Conservation (phyloP, 768 basidiomycete species). For the Psilocybe sp. region DNA sequence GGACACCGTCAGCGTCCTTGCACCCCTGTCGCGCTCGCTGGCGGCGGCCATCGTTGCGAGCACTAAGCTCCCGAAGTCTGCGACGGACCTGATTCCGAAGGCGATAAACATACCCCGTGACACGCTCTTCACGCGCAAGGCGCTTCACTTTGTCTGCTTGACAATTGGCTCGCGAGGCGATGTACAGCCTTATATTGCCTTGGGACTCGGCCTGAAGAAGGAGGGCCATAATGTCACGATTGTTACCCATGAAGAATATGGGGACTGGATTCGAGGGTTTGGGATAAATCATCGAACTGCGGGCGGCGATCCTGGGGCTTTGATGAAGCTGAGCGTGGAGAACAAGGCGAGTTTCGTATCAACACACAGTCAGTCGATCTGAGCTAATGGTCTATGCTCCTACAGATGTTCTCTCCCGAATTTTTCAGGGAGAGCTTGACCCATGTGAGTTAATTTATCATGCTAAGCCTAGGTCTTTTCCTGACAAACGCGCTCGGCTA, state of each 20-base stretch:
- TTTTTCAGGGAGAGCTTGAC: slow-evolving; percentile 64
- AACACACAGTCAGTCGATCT: background rate
- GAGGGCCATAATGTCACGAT: slow-evolving; percentile 54
- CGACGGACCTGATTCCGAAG: slow-evolving; percentile 37
- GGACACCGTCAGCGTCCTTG: slow-evolving; percentile 36
- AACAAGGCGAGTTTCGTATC: slow-evolving; percentile 26
- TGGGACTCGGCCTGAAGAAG: slow-evolving; percentile 45
- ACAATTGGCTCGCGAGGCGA: slow-evolving; percentile 68
- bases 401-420: slow-evolving; percentile 68
- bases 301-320: slow-evolving; percentile 65
- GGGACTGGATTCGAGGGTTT: slow-evolving; percentile 56
- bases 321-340: slow-evolving; percentile 62
- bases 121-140: slow-evolving; percentile 24
- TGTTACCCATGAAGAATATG: slow-evolving; percentile 56
- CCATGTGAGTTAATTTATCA: slow-evolving; percentile 33
- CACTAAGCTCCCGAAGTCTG: slow-evolving; percentile 24
- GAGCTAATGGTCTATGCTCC: background rate
- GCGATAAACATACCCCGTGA: slow-evolving; percentile 44
- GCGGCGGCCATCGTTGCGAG: slow-evolving; percentile 29
- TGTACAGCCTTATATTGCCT: slow-evolving; percentile 61
- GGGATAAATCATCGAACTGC: slow-evolving; percentile 58
- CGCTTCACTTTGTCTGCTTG: slow-evolving; percentile 58
- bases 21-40: slow-evolving; percentile 41
- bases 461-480: background rate
- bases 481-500: background rate